phyloP scores from a whole-genome alignment of 805 yeast species.

The Sugiyamaella marilandica region DNA sequence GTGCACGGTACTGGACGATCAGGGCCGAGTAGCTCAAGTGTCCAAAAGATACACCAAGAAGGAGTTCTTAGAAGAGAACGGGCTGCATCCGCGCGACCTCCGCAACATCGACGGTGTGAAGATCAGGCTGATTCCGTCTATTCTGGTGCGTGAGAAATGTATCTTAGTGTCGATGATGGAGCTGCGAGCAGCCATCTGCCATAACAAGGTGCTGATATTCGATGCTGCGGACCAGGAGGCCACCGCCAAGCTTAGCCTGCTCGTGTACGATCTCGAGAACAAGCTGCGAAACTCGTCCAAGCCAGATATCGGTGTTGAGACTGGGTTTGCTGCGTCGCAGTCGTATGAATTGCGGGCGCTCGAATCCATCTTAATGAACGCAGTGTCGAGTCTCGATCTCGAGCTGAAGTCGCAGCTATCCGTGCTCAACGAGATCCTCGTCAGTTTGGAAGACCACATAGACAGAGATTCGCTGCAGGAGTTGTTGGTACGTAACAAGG shows the following conservation, averaged over 20 bases:
- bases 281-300: constrained; percentile 44
- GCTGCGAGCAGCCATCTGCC: constrained; percentile 56
- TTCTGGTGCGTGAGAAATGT: constrained; percentile 53
- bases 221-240: constrained; percentile 47
- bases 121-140: constrained; percentile 61
- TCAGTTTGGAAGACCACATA: constrained; percentile 72
- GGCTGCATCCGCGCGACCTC: constrained; percentile 78
- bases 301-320: constrained; percentile 35
- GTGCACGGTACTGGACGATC: constrained; percentile 55
- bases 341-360: constrained; percentile 76
- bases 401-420: constrained; percentile 59
- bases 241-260: constrained; percentile 66
- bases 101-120: constrained; percentile 71
- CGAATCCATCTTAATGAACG: constrained; percentile 77
- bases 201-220: constrained; percentile 55
- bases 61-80: constrained; percentile 56
- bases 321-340: constrained; percentile 44
- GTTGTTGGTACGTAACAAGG: constrained; percentile 66
- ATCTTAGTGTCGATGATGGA: constrained; percentile 59
- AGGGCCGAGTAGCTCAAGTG: constrained; percentile 56
- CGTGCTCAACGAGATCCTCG: constrained; percentile 57
- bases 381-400: constrained; percentile 71
- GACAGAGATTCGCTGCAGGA: constrained; percentile 72
- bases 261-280: constrained; percentile 79
- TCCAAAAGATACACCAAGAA: constrained; percentile 53